phyloP scores from a whole-genome alignment of 1,139 yeast genomes.

The Spathaspora sp. region DNA sequence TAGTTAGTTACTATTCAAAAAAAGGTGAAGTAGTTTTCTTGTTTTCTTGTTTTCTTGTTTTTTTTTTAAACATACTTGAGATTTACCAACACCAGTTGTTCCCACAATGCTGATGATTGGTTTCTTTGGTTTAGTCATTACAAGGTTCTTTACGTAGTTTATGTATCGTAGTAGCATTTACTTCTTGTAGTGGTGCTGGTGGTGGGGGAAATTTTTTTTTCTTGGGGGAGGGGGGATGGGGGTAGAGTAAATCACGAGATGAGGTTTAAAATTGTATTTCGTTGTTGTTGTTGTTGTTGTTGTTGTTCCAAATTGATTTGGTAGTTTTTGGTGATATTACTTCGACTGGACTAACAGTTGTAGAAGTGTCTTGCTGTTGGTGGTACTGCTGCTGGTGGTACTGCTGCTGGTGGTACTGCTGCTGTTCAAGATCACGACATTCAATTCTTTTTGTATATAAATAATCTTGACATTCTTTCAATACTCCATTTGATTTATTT shows the following conservation, averaged over 20 bases:
- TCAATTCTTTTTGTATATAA: constrained; percentile 54
- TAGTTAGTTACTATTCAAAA: constrained; percentile 2
- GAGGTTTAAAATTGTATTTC: not conserved
- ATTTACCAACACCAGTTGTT: constrained; percentile 98
- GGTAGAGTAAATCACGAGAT: not conserved
- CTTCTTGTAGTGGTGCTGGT: not conserved
- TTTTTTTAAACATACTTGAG: constrained; percentile 70
- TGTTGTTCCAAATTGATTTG: constrained; percentile 7
- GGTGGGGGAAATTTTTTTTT: not conserved
- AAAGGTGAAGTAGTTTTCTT: not conserved
- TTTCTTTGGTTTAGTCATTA: constrained; percentile 31
- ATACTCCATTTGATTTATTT: constrained; percentile 46
- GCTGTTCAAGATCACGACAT: constrained; percentile 28
- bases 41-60: no score
- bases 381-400: constrained; percentile 5
- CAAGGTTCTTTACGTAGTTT: constrained; percentile 22
- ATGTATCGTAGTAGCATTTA: constrained; percentile 12
- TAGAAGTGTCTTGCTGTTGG: not conserved
- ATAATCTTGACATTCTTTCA: constrained; percentile 53
- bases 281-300: not conserved
- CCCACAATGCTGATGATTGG: constrained; percentile 76
- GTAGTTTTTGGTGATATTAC: constrained; percentile 12
- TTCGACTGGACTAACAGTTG: not conserved
- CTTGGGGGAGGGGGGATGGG: no score
- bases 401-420: constrained; percentile 1